Base-by-base conservation (phyloP, 2,329 filamentous ascomycete genomes). In the Hypoxylon sp. region DNA sequence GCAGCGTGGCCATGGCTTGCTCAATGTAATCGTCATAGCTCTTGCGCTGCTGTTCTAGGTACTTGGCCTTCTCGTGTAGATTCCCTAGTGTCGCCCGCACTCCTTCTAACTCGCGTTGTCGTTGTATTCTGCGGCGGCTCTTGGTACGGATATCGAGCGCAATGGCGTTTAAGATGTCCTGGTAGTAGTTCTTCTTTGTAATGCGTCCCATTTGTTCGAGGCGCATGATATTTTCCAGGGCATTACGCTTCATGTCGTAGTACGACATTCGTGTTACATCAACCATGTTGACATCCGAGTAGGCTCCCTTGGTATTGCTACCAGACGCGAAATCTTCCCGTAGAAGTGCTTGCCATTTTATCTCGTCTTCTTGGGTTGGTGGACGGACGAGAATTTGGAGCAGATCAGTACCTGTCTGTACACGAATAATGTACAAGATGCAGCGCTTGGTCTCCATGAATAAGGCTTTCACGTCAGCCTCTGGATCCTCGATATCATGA, bases 1-100 rank as follows among this genome's bases (percentile, higher is more conserved):
- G 96, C 65, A 99, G 85, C 3, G 97, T 99, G 67, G 94, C 87
- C 93, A 99, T 98, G 53, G 96, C 95, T 80, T 97, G 94, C 83
- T 99, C 97, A 77, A 99, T 97, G 81, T 99, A 99, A 82, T 99
- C 94, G 78, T 99, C 97, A 83, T 99, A 99, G 72, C 91, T 96
- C 85, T 97, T 97, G 67, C 97, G 89, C 82, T 99, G 96, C 74
- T 94, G 92, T 78, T 99, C 96, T 9, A 99, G 87, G 81, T 97
- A 99, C 72, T 90, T 88, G 39, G 95, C 94, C 83, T 99, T 96
- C 74, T 94, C 90, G 80, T 93, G 90, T 68, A 97, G 82, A 71
- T 94, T 93, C 47, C 85, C 81, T 14, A 96, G 84, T 0, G 93
- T 96, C 64, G 92, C 84, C 29, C 91, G 87, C 22, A 95, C 93